Conservation (phyloP, 805 yeast species). For the Lipomyces chichibuensis region DNA sequence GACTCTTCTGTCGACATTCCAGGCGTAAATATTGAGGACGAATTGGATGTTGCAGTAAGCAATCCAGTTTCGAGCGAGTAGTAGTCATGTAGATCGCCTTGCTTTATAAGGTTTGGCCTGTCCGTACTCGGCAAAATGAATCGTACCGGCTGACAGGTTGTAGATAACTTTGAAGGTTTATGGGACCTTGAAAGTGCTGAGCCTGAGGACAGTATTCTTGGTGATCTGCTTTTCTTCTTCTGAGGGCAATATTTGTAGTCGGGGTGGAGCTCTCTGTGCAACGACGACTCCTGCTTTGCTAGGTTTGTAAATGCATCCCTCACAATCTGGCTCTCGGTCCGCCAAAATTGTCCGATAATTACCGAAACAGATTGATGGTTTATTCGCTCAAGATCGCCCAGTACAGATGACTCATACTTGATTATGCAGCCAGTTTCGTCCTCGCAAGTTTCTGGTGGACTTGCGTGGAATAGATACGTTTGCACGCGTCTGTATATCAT, state of each 20-base stretch:
- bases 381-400: slow-evolving; percentile 40
- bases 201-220: neutral
- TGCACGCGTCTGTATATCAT: slow-evolving; percentile 53
- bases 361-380: slow-evolving; percentile 51
- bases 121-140: neutral
- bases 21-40: neutral
- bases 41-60: neutral
- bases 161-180: neutral
- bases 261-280: slow-evolving; percentile 50
- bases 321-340: slow-evolving; percentile 47
- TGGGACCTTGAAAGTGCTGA: neutral
- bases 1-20: neutral
- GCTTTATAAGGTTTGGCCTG: neutral
- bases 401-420: neutral
- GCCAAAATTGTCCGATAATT: slow-evolving; percentile 53
- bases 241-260: slow-evolving; percentile 52
- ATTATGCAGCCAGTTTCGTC: neutral
- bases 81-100: neutral
- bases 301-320: slow-evolving; percentile 47
- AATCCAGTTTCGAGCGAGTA: neutral
- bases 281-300: slow-evolving; percentile 48
- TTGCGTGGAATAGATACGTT: slow-evolving; percentile 43
- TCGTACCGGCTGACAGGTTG: neutral
- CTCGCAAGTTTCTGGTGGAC: slow-evolving; percentile 6
- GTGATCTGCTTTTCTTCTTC: slow-evolving; percentile 37